phyloP scores from a whole-genome alignment of 2,329 filamentous ascomycete species.

The Dothideomycetes sp. region DNA sequence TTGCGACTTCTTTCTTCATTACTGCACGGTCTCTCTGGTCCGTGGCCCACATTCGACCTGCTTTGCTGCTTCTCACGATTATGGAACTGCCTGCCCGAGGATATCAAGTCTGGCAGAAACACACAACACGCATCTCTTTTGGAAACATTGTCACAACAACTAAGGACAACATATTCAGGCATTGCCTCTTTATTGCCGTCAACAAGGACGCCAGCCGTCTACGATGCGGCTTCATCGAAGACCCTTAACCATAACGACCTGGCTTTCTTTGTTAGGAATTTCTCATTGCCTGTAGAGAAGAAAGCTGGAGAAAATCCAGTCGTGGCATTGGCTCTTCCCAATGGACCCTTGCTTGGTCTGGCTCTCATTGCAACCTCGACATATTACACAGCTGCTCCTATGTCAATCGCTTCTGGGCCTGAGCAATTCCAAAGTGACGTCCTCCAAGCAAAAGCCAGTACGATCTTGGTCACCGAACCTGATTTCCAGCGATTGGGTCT shows the following conservation, averaged over 20 bases:
- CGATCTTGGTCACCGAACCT: constrained; percentile 37
- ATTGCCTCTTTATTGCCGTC: constrained; percentile 22
- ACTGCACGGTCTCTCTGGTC: constrained; percentile 17
- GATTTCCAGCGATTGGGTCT: constrained; percentile 36
- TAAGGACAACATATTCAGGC: constrained; percentile 22
- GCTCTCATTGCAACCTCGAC: constrained; percentile 41
- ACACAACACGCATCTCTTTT: constrained; percentile 16
- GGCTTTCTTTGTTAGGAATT: constrained; percentile 20
- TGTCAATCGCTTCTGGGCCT: constrained; percentile 38
- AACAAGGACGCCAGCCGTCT: constrained; percentile 20
- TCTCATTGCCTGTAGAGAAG: constrained; percentile 20
- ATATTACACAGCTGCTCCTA: constrained; percentile 44
- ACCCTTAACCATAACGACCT: constrained; percentile 21
- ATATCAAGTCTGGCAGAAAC: constrained; percentile 24
- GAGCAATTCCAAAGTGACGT: constrained; percentile 46
- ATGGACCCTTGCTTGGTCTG: constrained; percentile 45
- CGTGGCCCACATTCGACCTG: constrained; percentile 24
- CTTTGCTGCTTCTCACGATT: constrained; percentile 29
- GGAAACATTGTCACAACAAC: constrained; percentile 19
- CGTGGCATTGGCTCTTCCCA: constrained; percentile 44
- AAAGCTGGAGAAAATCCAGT: constrained; percentile 30
- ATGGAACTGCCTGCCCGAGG: constrained; percentile 31
- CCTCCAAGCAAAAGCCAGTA: constrained; percentile 37
- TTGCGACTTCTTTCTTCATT: constrained; percentile 21
- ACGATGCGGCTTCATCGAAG: constrained; percentile 23